Evolutionary conservation across 352 stramenopile species (phyloP).

Genomic region (Blastocystis sp.): DNA sequence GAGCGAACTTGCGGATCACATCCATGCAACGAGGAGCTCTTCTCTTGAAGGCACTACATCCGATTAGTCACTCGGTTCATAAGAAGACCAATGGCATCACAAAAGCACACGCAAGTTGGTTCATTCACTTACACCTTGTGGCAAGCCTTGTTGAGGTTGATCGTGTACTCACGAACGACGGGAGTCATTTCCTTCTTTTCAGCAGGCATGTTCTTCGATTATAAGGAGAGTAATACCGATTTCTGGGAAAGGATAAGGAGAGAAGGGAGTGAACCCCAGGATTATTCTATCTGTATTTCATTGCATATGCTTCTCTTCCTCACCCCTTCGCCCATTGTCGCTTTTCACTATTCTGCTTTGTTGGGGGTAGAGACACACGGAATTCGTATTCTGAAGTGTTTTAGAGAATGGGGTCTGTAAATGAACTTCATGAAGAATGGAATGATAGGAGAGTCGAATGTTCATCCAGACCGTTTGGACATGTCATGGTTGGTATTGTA

Average conservation of each 20-base stretch:
- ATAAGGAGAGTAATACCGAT: constrained; percentile 64
- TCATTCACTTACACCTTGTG: constrained; percentile 78
- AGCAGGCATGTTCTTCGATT: constrained; percentile 22
- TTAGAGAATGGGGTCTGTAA: too few species aligned
- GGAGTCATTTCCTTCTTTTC: constrained; percentile 72
- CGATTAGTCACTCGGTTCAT: constrained; percentile 65
- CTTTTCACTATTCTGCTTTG: too few species aligned
- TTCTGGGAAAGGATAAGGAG: constrained; percentile 18
- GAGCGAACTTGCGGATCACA: constrained; percentile 94
- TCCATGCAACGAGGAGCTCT: constrained; percentile 92
- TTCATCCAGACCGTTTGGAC: too few species aligned
- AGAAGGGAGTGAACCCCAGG: constrained; percentile 18
- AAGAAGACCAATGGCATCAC: constrained; percentile 72
- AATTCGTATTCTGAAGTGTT: too few species aligned
- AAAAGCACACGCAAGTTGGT: constrained; percentile 70
- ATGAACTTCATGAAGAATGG: too few species aligned
- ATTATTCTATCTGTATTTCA: background rate
- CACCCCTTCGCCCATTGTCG: too few species aligned
- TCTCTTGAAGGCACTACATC: constrained; percentile 89
- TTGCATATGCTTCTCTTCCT: too few species aligned
- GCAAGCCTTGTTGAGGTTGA: constrained; percentile 95
- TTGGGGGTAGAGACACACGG: too few species aligned
- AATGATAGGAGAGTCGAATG: too few species aligned
- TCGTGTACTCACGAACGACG: constrained; percentile 95
- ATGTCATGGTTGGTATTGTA: too few species aligned